A percentile compares a stretch with the other conserved stretches of the same genome.
Evolutionary conservation across 2,329 filamentous ascomycete genomes (phyloP).

Genomic region (Ceratocystis eucalypticola): DNA sequence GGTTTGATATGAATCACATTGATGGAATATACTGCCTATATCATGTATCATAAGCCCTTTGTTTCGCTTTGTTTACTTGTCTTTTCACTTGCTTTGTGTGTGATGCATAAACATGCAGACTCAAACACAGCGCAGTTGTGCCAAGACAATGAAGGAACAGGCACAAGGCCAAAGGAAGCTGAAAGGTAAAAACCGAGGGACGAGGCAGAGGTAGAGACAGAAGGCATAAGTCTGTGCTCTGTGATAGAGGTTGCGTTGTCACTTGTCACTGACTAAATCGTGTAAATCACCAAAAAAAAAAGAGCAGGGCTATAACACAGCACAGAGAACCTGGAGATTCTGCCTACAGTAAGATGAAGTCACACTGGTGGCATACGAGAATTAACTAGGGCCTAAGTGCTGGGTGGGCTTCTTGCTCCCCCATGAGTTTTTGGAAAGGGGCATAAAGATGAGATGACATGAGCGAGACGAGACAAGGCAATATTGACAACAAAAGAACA

Average conservation of each 20-base stretch:
- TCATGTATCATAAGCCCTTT: not conserved
- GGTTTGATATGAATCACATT: not conserved
- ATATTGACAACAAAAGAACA: too few relatives aligned
- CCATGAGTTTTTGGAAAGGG: not conserved
- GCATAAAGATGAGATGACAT: not conserved
- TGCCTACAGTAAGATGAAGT: too few relatives aligned
- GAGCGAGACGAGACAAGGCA: not conserved
- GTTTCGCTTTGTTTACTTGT: not conserved
- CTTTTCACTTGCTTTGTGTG: too few relatives aligned
- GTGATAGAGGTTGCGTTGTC: not conserved
- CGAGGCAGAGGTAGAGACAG: not conserved
- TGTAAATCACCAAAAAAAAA: too few relatives aligned
- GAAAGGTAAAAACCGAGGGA: not conserved
- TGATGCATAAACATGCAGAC: not conserved
- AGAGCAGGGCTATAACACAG: too few relatives aligned
- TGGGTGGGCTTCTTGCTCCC: too few relatives aligned
- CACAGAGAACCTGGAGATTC: too few relatives aligned
- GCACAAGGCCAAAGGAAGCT: not conserved
- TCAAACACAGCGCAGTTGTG: not conserved
- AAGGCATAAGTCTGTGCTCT: not conserved
- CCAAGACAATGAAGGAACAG: not conserved
- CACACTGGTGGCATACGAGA: too few relatives aligned
- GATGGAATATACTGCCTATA: not conserved
- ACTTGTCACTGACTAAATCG: not conserved
- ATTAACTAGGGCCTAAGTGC: too few relatives aligned